Base-by-base conservation (phyloP, 2,329 filamentous ascomycete species). In the Diaporthe sp. region DNA sequence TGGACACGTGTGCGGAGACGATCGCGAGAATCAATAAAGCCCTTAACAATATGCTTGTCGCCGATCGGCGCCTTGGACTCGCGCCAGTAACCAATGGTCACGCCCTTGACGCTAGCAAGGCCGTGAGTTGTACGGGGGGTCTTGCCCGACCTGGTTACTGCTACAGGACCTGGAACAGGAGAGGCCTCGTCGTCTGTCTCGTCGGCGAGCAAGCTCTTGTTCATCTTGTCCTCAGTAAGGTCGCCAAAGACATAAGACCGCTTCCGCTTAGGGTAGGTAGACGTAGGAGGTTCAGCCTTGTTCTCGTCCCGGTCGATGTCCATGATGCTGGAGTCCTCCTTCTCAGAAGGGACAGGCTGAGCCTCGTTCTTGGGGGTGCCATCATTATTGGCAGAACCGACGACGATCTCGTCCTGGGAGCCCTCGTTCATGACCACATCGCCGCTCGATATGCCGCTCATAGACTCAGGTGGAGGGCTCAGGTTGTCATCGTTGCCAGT, bases 1-100 rank as follows among this genome's bases (percentile, higher is more conserved):
- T 91, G 88, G 51, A 92, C 88, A 9, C 90, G 87, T 2, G 90
- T 92, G 37, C 91, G 89, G 2, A 93, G 86, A 1, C 91, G 87
- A 72, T 92, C 90, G 25, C 90, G 84, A 15, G 90, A 85, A 76
- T 93, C 91, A 67, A 92, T 92, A 76, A 92, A 92, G 7, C 90
- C 91, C 67, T 91, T 88, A 0, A 92, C 89, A 0, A 87, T 87
- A 79, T 92, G 91, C 79, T 90, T 92, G 19, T 87, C 85, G 3
- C 83, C 82, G 10, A 84, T 82, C 0, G 88, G 86, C 0, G 90
- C 87, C 4, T 84, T 83, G 0, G 91, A 92, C 67, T 92, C 89
- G 70, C 90, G 86, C 91, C 91, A 93, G 72, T 90, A 88, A 2
- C 91, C 91, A 10, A 93, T 84, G 7, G 88, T 80, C 7, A 90